A percentile compares a stretch with the other conserved stretches of the same genome.
Evolutionary conservation across 306 rosid genomes (phyloP).

Genomic region (Casuarina cunninghamiana): DNA sequence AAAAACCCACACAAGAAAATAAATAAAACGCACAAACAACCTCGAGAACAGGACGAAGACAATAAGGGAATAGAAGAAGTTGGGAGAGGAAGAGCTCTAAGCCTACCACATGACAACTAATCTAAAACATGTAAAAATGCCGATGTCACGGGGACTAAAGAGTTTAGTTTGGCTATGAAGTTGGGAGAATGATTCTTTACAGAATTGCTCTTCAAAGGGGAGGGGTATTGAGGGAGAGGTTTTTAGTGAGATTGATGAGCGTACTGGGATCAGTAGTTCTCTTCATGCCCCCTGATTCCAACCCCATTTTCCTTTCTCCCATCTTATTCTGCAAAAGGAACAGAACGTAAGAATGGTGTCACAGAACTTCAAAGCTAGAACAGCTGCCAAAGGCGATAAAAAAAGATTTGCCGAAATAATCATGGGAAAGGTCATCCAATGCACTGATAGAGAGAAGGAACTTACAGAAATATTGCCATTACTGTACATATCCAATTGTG

Average conservation of each 20-base stretch:
- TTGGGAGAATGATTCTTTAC: conserved; percentile 4
- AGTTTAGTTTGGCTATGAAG: not conserved
- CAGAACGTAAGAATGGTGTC: not conserved
- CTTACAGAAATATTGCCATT: conserved; percentile 37
- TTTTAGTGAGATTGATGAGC: conserved; percentile 47
- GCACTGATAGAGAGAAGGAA: not conserved
- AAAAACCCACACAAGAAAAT: not conserved
- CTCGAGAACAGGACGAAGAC: not conserved
- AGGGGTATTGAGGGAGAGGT: conserved; percentile 42
- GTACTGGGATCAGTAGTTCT: conserved; percentile 22
- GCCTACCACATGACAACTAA: conserved; percentile 12
- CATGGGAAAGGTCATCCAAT: not conserved
- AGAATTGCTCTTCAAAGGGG: conserved; percentile 25
- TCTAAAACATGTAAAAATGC: conserved; percentile 3
- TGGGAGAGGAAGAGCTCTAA: not conserved
- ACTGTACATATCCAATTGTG: conserved; percentile 35
- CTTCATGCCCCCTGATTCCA: conserved; percentile 26
- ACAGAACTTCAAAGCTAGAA: not conserved
- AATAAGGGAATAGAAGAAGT: not conserved
- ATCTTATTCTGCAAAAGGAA: conserved; percentile 24
- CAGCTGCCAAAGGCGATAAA: not conserved
- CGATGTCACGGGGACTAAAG: conserved; percentile 1
- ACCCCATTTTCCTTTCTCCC: too few species aligned
- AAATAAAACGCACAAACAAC: conserved; percentile 12
- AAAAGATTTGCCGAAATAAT: not conserved